Evolutionary conservation across 306 rosid species (phyloP).

Genomic region (Luffa acutangula): DNA sequence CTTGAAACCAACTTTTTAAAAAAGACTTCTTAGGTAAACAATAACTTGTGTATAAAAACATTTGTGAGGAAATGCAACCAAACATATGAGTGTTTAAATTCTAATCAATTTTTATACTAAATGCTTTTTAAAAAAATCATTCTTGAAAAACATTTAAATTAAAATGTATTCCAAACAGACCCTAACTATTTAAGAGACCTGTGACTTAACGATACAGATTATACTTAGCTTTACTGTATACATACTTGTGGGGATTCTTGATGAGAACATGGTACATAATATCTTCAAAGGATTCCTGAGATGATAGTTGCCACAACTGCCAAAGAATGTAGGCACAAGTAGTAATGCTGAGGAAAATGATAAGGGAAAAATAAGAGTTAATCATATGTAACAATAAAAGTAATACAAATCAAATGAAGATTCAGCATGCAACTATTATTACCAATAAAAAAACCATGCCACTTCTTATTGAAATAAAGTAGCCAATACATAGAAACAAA

Average conservation of each 20-base stretch:
- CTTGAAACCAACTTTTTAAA: too few relatives aligned
- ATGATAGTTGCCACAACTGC: slow-evolving; percentile 61
- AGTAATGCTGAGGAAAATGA: slow-evolving; percentile 38
- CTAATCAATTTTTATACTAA: too few relatives aligned
- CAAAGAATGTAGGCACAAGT: slow-evolving; percentile 51
- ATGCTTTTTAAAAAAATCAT: too few relatives aligned
- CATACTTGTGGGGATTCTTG: slow-evolving; percentile 53
- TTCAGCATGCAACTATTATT: neutral
- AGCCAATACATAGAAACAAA: neutral
- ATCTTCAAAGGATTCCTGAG: slow-evolving; percentile 52
- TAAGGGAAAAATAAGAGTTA: neutral
- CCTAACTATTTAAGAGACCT: neutral
- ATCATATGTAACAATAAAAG: neutral
- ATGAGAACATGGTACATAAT: slow-evolving; percentile 55
- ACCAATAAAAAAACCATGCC: neutral
- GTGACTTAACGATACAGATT: neutral
- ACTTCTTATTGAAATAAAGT: neutral
- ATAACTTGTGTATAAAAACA: too few relatives aligned
- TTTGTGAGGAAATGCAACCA: too few relatives aligned
- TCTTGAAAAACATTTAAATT: too few relatives aligned
- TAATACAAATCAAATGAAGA: neutral
- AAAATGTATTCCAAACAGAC: too few relatives aligned
- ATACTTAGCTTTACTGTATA: slow-evolving; percentile 6
- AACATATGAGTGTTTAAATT: too few relatives aligned
- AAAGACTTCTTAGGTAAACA: too few relatives aligned